Evolutionary conservation across 768 basidiomycete species (phyloP).

Genomic region (Obba rivulosa): DNA sequence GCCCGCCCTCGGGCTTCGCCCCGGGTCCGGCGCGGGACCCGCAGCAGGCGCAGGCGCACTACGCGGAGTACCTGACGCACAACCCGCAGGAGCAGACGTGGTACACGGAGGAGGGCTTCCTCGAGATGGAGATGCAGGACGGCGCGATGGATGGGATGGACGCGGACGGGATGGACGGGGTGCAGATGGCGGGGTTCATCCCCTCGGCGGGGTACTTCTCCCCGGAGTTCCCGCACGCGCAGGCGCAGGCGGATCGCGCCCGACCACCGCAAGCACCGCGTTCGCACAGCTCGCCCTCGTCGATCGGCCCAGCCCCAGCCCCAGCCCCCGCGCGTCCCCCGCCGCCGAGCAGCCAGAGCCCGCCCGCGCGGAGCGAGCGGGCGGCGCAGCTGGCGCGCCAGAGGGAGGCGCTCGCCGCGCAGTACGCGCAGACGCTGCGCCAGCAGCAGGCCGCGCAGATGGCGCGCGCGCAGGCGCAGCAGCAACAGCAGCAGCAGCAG

Average conservation of each 20-base stretch:
- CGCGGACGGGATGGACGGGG: not conserved
- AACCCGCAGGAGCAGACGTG: not conserved
- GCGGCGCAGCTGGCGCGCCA: slow-evolving; percentile 31
- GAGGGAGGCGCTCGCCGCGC: slow-evolving; percentile 27
- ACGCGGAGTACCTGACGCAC: not conserved
- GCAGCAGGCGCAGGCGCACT: slow-evolving; percentile 27
- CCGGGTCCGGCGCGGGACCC: slow-evolving; percentile 19
- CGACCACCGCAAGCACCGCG: slow-evolving; percentile 27
- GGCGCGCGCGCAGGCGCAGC: slow-evolving; percentile 29
- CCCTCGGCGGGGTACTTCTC: not conserved
- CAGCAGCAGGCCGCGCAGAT: slow-evolving; percentile 30
- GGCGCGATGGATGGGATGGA: not conserved
- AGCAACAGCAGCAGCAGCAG: slow-evolving; percentile 21
- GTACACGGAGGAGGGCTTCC: not conserved
- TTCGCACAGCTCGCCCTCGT: slow-evolving; percentile 36
- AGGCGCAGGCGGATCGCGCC: slow-evolving; percentile 19
- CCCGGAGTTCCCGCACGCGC: not conserved
- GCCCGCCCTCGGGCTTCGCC: too few species aligned
- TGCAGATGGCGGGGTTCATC: not conserved
- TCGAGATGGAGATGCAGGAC: not conserved
- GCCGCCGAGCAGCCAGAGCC: slow-evolving; percentile 12
- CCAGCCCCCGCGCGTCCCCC: slow-evolving; percentile 16
- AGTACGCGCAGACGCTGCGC: slow-evolving; percentile 39
- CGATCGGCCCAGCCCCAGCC: slow-evolving; percentile 34
- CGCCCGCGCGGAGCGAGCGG: slow-evolving; percentile 32